Conservation (phyloP, 352 stramenopile genomes). For the Phytophthora foliorum region DNA sequence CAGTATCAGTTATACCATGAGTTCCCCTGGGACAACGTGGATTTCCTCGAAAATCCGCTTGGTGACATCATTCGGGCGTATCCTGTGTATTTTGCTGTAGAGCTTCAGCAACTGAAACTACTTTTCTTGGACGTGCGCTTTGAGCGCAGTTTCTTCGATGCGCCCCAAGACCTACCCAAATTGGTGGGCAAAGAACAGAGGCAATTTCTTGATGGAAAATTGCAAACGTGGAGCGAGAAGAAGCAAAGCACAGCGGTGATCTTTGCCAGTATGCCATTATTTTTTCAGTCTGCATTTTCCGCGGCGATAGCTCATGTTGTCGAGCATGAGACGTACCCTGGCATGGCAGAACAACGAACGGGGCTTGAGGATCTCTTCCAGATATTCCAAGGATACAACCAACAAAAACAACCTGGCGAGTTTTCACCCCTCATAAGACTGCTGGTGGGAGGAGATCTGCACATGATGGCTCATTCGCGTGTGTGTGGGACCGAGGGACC, state of each 20-base stretch:
- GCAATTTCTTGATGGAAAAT: slow-evolving; percentile 9
- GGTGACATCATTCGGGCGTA: slow-evolving; percentile 42
- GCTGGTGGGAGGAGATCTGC: slow-evolving; percentile 72
- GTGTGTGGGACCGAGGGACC: slow-evolving; percentile 44
- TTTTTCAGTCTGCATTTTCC: slow-evolving; percentile 71
- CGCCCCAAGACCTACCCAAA: slow-evolving; percentile 7
- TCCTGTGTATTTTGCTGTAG: slow-evolving; percentile 55
- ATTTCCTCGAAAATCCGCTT: slow-evolving; percentile 55
- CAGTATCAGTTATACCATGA: slow-evolving; percentile 72
- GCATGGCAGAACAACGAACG: slow-evolving; percentile 40
- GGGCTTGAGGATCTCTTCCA: slow-evolving; percentile 50
- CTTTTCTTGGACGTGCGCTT: slow-evolving; percentile 75
- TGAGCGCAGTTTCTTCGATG: slow-evolving; percentile 61
- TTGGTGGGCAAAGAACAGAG: slow-evolving; percentile 51
- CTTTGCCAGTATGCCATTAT: slow-evolving; percentile 65
- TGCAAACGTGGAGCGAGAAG: slow-evolving; percentile 32
- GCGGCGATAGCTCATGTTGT: slow-evolving; percentile 58
- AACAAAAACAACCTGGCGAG: slow-evolving; percentile 7
- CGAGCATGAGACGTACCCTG: slow-evolving; percentile 77
- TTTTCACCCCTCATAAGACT: slow-evolving; percentile 34
- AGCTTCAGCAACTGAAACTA: slow-evolving; percentile 56
- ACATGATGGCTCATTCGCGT: slow-evolving; percentile 60
- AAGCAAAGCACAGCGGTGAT: slow-evolving; percentile 46
- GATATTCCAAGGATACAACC: slow-evolving; percentile 45
- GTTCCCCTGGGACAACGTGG: slow-evolving; percentile 44